Percentiles rank a stretch among this genome's conserved stretches.
phyloP scores from a whole-genome alignment of 2,329 filamentous ascomycete genomes.

The Ploettnerulaceae sp. region DNA sequence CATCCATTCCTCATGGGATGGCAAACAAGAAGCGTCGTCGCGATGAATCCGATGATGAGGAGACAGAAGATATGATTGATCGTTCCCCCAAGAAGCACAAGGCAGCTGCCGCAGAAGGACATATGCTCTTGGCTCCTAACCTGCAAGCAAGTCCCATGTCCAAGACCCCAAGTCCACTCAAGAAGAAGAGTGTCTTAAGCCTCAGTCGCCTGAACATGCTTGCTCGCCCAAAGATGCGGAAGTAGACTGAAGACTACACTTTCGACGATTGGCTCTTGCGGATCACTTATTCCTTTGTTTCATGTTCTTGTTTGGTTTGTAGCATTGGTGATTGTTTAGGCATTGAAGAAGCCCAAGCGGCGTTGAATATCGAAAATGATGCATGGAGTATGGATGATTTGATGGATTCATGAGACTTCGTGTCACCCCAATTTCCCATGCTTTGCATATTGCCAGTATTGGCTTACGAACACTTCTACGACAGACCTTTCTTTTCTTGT shows the following conservation, averaged over 20 bases:
- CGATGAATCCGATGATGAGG: slow-evolving; percentile 52
- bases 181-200: slow-evolving; percentile 49
- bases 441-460: slow-evolving; percentile 10
- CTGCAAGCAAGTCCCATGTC: slow-evolving; percentile 25
- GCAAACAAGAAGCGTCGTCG: slow-evolving; percentile 61
- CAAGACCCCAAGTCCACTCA: slow-evolving; percentile 43
- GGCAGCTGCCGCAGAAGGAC: slow-evolving; percentile 27
- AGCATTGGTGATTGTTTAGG: slow-evolving; percentile 4
- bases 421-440: background rate
- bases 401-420: slow-evolving; percentile 6
- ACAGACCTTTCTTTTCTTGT: slow-evolving; percentile 10
- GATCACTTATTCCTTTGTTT: background rate
- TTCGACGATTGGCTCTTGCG: background rate
- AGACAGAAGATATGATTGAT: slow-evolving; percentile 43
- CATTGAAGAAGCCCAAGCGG: background rate
- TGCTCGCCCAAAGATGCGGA: slow-evolving; percentile 54
- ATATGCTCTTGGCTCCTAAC: slow-evolving; percentile 31
- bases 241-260: slow-evolving; percentile 31
- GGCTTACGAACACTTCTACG: slow-evolving; percentile 9
- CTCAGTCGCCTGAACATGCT: slow-evolving; percentile 58
- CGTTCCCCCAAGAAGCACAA: slow-evolving; percentile 57
- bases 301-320: slow-evolving; percentile 7
- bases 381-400: slow-evolving; percentile 15
- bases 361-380: slow-evolving; percentile 7
- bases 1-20: slow-evolving; percentile 55